Evolutionary conservation across 257 asterid genomes (phyloP), one percentile per base, ranked within the genome.

Genomic region (Petunia secreta): DNA sequence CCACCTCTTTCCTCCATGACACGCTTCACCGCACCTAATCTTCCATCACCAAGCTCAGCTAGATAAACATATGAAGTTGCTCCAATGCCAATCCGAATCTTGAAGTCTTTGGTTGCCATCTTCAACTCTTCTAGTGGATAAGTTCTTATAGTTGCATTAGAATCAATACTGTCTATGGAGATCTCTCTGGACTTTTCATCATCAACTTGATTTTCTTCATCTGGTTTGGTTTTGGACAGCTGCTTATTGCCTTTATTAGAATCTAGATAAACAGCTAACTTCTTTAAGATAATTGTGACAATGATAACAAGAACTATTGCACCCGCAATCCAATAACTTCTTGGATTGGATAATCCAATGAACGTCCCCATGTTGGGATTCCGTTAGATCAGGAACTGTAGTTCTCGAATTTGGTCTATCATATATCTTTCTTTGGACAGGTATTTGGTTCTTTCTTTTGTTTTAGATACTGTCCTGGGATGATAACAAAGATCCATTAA

Each of bases 1-100:
- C 97, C 97, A 8, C 97, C 97, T 64, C 92, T 91, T 85, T 90
- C 91, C 83, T 86, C 88, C 90, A 93, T 77, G 2, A 93, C 91
- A 1, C 97, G 87, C 63, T 93, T 93, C 54, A 93, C 95, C 0
- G 98, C 95, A 0, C 97, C 97, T 5, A 90, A 82, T 41, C 81
- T 84, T 6, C 94, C 94, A 16, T 89, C 92, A 1, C 88, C 91
- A 37, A 93, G 89, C 84, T 90, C 93, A 0, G 97, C 98, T 15
- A 90, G 93, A 82, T 93, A 91, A 80, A 91, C 97, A 5, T 85
- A 85, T 14, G 98, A 90, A 1, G 97, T 91, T 0, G 91, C 95
- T 14, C 98, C 95, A 0, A 91, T 86, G 4, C 97, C 97, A 8
- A 93, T 85, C 75, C 88, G 84, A 55, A 89, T 83, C 81, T 84